A percentile compares a stretch with the other conserved stretches of the same genome.
phyloP scores from a whole-genome alignment of 78 protist genomes.

The Dictyostelium discoideum region dicty_2.7 NC_007089.4:1001001-1001500 shows the following conservation, averaged over 20 bases:
- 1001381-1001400: slow-evolving; percentile 70
- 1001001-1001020: slow-evolving; percentile 12
- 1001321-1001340: slow-evolving; percentile 64
- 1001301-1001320: slow-evolving; percentile 13
- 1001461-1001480: slow-evolving; percentile 83
- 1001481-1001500: slow-evolving; percentile 76
- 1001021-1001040: background rate
- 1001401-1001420: slow-evolving; percentile 77
- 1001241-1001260: slow-evolving; percentile 61
- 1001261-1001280: slow-evolving; percentile 77
- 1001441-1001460: slow-evolving; percentile 55
- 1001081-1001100: background rate
- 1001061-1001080: background rate
- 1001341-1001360: slow-evolving; percentile 52
- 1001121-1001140: background rate
- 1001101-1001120: background rate
- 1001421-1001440: slow-evolving; percentile 83
- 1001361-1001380: slow-evolving; percentile 59
- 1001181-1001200: background rate
- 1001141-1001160: background rate
- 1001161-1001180: background rate
- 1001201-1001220: slow-evolving; percentile 58
- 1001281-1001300: slow-evolving; percentile 43
- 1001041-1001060: background rate
- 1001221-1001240: background rate